Evolutionary conservation across 805 yeast genomes (phyloP).

Genomic region (Yamadazyma phyllophila): DNA sequence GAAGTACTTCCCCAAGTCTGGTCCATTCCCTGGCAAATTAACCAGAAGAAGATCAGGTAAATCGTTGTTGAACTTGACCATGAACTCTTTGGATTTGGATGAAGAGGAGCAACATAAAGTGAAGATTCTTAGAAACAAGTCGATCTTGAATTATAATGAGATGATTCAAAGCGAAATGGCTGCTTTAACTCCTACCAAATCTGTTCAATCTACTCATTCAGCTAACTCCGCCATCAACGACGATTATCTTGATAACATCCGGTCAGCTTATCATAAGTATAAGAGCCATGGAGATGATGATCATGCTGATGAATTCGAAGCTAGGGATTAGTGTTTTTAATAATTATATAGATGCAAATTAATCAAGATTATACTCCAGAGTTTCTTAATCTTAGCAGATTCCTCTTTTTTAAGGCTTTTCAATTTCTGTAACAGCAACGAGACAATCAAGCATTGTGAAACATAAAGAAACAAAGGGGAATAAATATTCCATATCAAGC

Average conservation of each 20-base stretch:
- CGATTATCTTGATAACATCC: conserved; percentile 34
- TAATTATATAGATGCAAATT: background rate
- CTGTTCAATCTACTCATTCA: conserved; percentile 22
- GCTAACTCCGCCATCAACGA: conserved; percentile 29
- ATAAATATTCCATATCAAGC: too few species aligned
- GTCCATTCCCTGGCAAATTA: conserved; percentile 53
- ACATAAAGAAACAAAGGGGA: too few species aligned
- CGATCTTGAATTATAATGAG: conserved; percentile 16
- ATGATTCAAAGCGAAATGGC: conserved; percentile 16
- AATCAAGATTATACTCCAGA: background rate
- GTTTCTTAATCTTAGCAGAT: too few species aligned
- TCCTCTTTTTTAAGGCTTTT: too few species aligned
- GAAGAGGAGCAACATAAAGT: conserved; percentile 44
- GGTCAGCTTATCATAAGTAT: conserved; percentile 35
- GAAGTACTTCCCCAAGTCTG: conserved; percentile 44
- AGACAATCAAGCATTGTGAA: too few species aligned
- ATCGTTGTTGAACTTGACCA: conserved; percentile 65
- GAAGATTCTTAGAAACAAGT: conserved; percentile 14
- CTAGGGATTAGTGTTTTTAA: conserved; percentile 22
- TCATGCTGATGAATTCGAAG: conserved; percentile 56
- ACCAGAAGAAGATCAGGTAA: conserved; percentile 72
- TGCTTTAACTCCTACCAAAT: conserved; percentile 18
- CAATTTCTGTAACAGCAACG: too few species aligned
- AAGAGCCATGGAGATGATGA: conserved; percentile 31
- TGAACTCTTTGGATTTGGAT: conserved; percentile 62